Evolutionary conservation across 306 rosid species (phyloP), one percentile per base, ranked within the genome.

Genomic region (Castanopsis chinensis): DNA sequence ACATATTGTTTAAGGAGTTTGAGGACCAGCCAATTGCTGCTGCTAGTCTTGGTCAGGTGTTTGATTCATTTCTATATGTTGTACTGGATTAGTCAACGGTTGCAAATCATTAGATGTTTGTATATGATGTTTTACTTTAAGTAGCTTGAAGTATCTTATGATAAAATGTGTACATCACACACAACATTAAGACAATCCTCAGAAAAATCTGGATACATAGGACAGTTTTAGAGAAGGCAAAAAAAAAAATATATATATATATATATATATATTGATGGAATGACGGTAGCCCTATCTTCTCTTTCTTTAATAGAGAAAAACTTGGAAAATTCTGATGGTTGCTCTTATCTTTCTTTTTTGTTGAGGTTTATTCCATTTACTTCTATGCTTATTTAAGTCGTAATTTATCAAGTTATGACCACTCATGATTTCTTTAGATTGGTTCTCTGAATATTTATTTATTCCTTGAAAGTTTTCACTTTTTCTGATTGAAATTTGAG

Each of bases 41-140:
- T 69, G 97, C 98, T 63, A 94, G 98, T 85, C 97, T 94, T 79
- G 97, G 98, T 82, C 98, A 94, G 96, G 97, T 93, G 81, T 80
- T 86, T 77, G 20, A 61, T 55, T 76, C 76, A 65, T 71, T 9
- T 58, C 78, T 33, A 35, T 12, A 10, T 59, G 33, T 21, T 68
- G 17, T 19, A 67, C 72, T 35, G 19, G 35, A 33, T 67, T 15
- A 6, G 51, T 33, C 52, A 67, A 32, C 1, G 27, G 52, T 67
- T 67, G 17, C 51, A 67, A 61, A 52, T 72, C 41, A 60, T 41
- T 33, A 12, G 61, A 5, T 73, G 32, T 69, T 17, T 78, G 33
- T 27, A 3, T 53, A 20, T 43, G 35, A n/a, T 64, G 52, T 43
- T 32, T 9, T 25, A 61, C 55, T 18, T 82, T 63, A 41, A 11